Percentiles rank a stretch among this genome's conserved stretches.
Evolutionary conservation across 164 flowering plant genomes (phyloP).

Genomic region (Aristolochia fimbriata): DNA sequence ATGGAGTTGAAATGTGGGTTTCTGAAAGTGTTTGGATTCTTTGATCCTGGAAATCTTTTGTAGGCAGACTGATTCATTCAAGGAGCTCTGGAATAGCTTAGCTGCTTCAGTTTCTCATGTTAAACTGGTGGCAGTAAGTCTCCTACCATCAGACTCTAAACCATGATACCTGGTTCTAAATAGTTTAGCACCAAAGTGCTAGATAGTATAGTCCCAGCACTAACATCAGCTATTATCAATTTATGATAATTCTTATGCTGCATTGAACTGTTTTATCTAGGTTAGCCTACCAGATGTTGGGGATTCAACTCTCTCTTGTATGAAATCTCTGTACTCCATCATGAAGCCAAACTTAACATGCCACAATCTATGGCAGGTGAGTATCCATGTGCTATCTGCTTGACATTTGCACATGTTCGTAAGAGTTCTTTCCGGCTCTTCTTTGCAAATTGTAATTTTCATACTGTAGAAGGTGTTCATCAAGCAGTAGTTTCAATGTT

Average conservation of each 20-base stretch:
- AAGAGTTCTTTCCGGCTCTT: neutral
- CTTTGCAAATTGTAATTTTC: neutral
- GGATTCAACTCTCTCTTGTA: conserved; percentile 35
- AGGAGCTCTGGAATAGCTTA: conserved; percentile 48
- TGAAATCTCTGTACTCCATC: conserved; percentile 46
- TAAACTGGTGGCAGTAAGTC: conserved; percentile 64
- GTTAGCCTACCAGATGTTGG: conserved; percentile 69
- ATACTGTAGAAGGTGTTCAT: neutral
- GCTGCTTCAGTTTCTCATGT: conserved; percentile 39
- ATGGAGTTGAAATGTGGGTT: too few species aligned
- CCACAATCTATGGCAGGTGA: conserved; percentile 85
- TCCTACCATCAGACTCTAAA: neutral
- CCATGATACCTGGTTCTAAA: too few species aligned
- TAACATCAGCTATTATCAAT: too few species aligned
- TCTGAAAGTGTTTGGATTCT: too few species aligned
- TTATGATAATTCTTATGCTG: neutral
- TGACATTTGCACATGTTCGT: too few species aligned
- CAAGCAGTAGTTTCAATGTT: too few species aligned
- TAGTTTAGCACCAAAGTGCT: too few species aligned
- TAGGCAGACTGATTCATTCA: conserved; percentile 37
- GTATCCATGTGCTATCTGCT: neutral
- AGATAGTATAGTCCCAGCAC: too few species aligned
- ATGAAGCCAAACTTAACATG: conserved; percentile 47
- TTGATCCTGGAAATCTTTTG: conserved; percentile 1
- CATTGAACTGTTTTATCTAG: conserved; percentile 19